Base-by-base conservation (phyloP, 1,284 basidiomycete genomes). In the Ganoderma sp. region DNA sequence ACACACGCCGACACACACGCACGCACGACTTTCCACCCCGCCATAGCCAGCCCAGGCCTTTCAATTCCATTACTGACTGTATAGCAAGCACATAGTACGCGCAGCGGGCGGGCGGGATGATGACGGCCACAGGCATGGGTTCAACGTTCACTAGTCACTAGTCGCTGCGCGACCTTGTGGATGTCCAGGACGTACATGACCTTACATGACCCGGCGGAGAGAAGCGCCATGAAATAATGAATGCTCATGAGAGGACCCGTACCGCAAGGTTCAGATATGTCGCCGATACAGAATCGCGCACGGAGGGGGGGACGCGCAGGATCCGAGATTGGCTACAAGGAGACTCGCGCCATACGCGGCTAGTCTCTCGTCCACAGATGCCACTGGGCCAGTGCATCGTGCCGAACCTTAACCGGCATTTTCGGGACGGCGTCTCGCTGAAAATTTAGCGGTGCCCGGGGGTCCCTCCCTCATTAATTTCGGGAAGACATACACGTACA, bases 271-370 rank as follows among this genome's bases (percentile, higher is more conserved):
- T 39, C 48, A 63, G 67, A 65, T 67, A 62, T 70, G 71, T 70
- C 69, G 66, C 71, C 71, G 71, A 72, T 70, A 34, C 37, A 15
- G 61, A 67, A 72, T 72, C 68, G 71, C 39, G 63, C 61, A 28
- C 50, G n/a, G n/a, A n/a, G n/a, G n/a, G n/a, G n/a, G n/a, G 59
- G 7, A 37, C 37, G 37, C 37, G 1, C 37, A 39, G 37, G 10
- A 39, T 39, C 69, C 59, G 45, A 73, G 71, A 73, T 73, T 73
- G 65, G 69, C 67, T 73, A 69, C 70, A 67, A 64, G 69, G 66
- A 71, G 63, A 58, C 64, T 69, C 48, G 64, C 57, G 48, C 48
- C 28, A 59, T 39, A 41, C 34, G 56, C 56, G 34, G 56, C 56
- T 32, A 32, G 19, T 39, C 54, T 42, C 54, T 39, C 37, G 37